Percentiles rank a stretch among this genome's conserved stretches.
phyloP scores from a whole-genome alignment of 768 basidiomycete genomes.

The Lactarius evosmus region DNA sequence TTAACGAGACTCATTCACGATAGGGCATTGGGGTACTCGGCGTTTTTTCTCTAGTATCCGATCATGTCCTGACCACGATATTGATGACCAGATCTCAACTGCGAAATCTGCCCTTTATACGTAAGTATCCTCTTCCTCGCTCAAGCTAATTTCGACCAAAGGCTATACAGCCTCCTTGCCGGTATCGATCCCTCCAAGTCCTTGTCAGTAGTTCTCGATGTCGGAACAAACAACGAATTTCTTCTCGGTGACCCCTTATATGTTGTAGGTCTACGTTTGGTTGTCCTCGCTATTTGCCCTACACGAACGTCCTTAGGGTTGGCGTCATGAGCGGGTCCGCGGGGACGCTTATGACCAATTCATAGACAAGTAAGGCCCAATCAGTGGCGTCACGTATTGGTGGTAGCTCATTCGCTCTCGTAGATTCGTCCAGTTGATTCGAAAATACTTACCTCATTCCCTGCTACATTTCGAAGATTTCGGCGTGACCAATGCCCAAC shows the following conservation, averaged over 20 bases:
- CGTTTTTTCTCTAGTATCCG: neutral
- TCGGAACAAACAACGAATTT: constrained; percentile 69
- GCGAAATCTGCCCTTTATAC: constrained; percentile 80
- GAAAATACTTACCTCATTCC: constrained; percentile 62
- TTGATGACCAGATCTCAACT: constrained; percentile 53
- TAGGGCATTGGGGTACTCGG: constrained; percentile 40
- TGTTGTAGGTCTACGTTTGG: constrained; percentile 45
- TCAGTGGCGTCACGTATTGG: neutral
- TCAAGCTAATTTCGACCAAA: neutral
- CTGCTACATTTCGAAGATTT: constrained; percentile 87
- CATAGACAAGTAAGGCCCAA: constrained; percentile 57
- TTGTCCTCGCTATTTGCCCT: neutral
- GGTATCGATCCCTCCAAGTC: constrained; percentile 62
- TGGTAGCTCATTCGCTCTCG: neutral
- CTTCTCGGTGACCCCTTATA: constrained; percentile 64
- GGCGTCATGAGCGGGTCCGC: constrained; percentile 63
- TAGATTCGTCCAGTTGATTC: constrained; percentile 74
- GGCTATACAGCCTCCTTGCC: constrained; percentile 49
- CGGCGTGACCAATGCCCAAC: constrained; percentile 71
- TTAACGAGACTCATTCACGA: neutral
- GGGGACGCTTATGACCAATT: constrained; percentile 77
- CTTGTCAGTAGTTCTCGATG: constrained; percentile 63
- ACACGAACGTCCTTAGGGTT: constrained; percentile 50
- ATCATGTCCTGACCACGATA: neutral
- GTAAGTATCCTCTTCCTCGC: constrained; percentile 35